These are phyloP conservation scores for Chalciporus sp. DNA, from an alignment of 1,284 basidiomycete species.

Conservation along the genomic window DNA sequence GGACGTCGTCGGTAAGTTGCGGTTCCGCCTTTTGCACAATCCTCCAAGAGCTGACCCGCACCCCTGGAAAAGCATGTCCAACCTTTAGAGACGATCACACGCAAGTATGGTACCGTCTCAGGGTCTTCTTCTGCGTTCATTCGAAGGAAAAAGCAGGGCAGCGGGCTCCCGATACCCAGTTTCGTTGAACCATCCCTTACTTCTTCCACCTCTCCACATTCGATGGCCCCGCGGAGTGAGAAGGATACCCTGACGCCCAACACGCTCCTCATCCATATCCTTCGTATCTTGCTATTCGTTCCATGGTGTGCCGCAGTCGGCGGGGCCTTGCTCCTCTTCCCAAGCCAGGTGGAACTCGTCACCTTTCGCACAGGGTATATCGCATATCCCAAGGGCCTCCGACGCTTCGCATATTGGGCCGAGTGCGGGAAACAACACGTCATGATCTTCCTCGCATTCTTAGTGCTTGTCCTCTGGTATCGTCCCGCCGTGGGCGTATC, in stretches of 20 bases:
- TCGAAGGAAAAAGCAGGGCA: conserved; percentile 12
- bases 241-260: not conserved
- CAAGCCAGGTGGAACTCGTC: conserved; percentile 40
- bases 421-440: conserved; percentile 44
- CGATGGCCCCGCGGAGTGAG: not conserved
- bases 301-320: conserved; percentile 54
- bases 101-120: conserved; percentile 31
- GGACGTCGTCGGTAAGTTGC: conserved; percentile 13
- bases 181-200: conserved; percentile 5
- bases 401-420: conserved; percentile 48
- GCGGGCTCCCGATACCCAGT: conserved; percentile 14
- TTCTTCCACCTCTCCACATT: not conserved
- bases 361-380: conserved; percentile 45
- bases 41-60: not conserved
- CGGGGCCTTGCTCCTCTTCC: conserved; percentile 43
- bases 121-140: conserved; percentile 17
- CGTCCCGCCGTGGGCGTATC: conserved; percentile 30
- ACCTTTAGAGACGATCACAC: conserved; percentile 9
- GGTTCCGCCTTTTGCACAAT: not conserved
- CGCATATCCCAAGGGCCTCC: conserved; percentile 38
- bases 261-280: not conserved
- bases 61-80: not conserved
- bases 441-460: conserved; percentile 41
- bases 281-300: conserved; percentile 41
- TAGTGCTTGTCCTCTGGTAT: conserved; percentile 34